phyloP scores from a whole-genome alignment of 176 grass and related monocot genomes.

The Aegilops tauschii region DNA sequence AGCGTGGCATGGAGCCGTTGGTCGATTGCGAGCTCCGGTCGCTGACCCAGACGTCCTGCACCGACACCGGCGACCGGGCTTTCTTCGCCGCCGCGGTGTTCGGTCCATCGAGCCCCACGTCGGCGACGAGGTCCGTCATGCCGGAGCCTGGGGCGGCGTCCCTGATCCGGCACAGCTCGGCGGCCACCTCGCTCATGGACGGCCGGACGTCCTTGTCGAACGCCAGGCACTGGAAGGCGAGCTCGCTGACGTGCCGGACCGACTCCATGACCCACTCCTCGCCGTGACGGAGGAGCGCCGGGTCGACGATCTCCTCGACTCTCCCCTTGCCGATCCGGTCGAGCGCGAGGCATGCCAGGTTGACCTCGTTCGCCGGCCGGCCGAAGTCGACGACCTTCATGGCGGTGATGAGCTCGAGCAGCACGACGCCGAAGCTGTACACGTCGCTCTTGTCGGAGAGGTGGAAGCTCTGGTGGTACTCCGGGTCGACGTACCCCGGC shows the following conservation, averaged over 20 bases:
- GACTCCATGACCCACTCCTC: slow-evolving; percentile 61
- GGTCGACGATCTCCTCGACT: slow-evolving; percentile 76
- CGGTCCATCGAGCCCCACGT: not conserved
- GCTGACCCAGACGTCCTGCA: slow-evolving; percentile 64
- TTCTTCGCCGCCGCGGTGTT: not conserved
- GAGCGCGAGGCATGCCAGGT: slow-evolving; percentile 67
- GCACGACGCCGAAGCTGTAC: slow-evolving; percentile 99
- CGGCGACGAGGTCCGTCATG: not conserved
- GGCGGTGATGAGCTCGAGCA: slow-evolving; percentile 82
- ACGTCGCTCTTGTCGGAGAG: slow-evolving; percentile 96
- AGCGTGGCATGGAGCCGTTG: slow-evolving; percentile 51
- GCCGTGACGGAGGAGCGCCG: slow-evolving; percentile 18
- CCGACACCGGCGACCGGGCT: slow-evolving; percentile 58
- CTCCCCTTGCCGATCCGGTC: slow-evolving; percentile 63
- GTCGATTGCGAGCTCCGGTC: slow-evolving; percentile 70
- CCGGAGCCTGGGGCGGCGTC: not conserved
- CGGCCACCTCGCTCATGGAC: slow-evolving; percentile 75
- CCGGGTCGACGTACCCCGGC: slow-evolving; percentile 88
- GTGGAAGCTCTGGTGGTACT: slow-evolving; percentile 95
- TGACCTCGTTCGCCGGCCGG: slow-evolving; percentile 57
- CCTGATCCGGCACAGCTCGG: slow-evolving; percentile 50
- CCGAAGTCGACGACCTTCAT: slow-evolving; percentile 94
- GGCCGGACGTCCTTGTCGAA: slow-evolving; percentile 83
- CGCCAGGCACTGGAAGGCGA: slow-evolving; percentile 86
- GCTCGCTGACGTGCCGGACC: slow-evolving; percentile 60